Conservation (phyloP, 192 early-diverging fungal species). For the Phycomyces nitens region DNA sequence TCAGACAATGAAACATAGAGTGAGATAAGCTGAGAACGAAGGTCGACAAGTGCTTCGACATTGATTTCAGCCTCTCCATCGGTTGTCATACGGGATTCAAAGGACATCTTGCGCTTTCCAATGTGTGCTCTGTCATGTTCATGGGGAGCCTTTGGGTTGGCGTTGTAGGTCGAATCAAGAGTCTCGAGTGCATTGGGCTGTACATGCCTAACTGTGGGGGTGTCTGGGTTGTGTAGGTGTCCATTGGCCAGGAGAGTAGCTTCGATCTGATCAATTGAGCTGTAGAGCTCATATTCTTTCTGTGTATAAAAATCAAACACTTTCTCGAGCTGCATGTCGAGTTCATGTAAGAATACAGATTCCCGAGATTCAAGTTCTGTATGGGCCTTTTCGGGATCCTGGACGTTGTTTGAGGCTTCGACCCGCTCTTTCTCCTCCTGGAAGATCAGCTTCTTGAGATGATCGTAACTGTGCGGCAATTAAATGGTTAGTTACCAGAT, state of each 20-base stretch:
- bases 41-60: constrained; percentile 19
- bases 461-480: constrained; percentile 26
- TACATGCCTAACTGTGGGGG: background rate
- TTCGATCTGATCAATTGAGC: constrained; percentile 46
- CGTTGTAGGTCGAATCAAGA: constrained; percentile 9
- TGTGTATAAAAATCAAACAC: constrained; percentile 65
- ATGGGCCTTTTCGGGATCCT: constrained; percentile 10
- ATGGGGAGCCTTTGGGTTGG: background rate
- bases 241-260: constrained; percentile 29
- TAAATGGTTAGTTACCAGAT: background rate
- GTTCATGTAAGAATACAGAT: constrained; percentile 50
- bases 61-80: constrained; percentile 11
- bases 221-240: background rate
- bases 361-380: constrained; percentile 1
- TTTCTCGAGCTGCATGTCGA: constrained; percentile 71
- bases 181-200: background rate
- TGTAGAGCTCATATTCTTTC: constrained; percentile 64
- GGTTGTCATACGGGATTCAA: constrained; percentile 28
- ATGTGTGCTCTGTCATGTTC: background rate
- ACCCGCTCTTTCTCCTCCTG: constrained; percentile 36
- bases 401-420: constrained; percentile 14
- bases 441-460: constrained; percentile 34
- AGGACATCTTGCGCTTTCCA: constrained; percentile 11
- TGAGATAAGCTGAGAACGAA: constrained; percentile 22
- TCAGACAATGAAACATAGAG: constrained; percentile 66